Evolutionary conservation across 1,284 basidiomycete species (phyloP).

Genomic region (Pholiota adiposa): DNA sequence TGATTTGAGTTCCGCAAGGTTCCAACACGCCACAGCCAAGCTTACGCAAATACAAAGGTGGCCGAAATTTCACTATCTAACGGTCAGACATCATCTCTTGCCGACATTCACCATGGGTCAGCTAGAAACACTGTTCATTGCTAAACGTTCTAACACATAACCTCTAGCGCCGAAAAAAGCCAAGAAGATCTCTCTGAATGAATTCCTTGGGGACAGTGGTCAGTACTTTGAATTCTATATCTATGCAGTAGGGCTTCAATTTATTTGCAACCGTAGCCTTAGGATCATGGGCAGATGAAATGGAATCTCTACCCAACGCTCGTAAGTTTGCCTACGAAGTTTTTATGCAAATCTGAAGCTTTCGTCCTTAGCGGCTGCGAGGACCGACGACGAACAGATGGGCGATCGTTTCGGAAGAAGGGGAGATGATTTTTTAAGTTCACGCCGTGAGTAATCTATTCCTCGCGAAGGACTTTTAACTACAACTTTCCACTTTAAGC

Average conservation of each 20-base stretch:
- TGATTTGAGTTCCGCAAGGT: no score
- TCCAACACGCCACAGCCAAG: conserved; percentile 22
- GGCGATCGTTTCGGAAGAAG: conserved; percentile 52
- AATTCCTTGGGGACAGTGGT: conserved; percentile 87
- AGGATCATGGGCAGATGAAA: conserved; percentile 97
- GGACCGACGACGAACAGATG: conserved; percentile 58
- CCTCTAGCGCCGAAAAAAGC: conserved; percentile 81
- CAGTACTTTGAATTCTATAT: conserved; percentile 33
- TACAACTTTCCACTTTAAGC: conserved; percentile 41
- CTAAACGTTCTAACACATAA: not conserved
- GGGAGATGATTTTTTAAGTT: conserved; percentile 66
- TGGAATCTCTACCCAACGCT: conserved; percentile 87
- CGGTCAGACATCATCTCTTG: conserved; percentile 1
- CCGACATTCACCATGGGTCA: conserved; percentile 19
- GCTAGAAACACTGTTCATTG: not conserved
- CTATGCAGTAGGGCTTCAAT: conserved; percentile 15
- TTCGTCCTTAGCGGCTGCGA: conserved; percentile 57
- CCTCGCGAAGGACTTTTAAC: conserved; percentile 16
- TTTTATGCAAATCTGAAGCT: conserved; percentile 16
- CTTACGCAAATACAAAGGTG: conserved; percentile 9
- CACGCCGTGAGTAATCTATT: conserved; percentile 52
- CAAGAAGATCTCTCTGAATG: conserved; percentile 89
- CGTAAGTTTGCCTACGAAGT: conserved; percentile 60
- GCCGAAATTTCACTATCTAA: conserved; percentile 22
- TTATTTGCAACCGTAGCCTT: conserved; percentile 51